Percentiles rank a stretch among this genome's conserved stretches.
phyloP scores from a whole-genome alignment of 306 rosid species.

The Prosopis cineraria region DNA sequence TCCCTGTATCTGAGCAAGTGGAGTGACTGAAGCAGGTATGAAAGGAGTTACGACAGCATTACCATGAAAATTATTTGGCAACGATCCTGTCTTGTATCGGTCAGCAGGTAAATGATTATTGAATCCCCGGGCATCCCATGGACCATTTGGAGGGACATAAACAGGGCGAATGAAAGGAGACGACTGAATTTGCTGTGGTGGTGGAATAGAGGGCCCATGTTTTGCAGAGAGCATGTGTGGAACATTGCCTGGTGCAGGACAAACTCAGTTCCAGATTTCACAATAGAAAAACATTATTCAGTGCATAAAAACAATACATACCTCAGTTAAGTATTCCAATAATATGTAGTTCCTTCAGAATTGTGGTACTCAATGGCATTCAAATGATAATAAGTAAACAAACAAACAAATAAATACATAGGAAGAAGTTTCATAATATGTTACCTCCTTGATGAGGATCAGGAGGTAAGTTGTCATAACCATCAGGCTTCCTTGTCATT shows the following conservation, averaged over 20 bases:
- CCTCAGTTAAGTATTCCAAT: slow-evolving; percentile 29
- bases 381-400: neutral
- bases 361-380: slow-evolving; percentile 10
- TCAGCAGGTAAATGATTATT: slow-evolving; percentile 64
- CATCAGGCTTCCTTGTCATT: slow-evolving; percentile 59
- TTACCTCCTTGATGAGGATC: slow-evolving; percentile 87
- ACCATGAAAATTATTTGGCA: slow-evolving; percentile 60
- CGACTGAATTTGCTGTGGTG: slow-evolving; percentile 73
- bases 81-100: slow-evolving; percentile 56
- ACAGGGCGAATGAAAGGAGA: slow-evolving; percentile 65
- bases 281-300: slow-evolving; percentile 40
- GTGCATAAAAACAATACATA: slow-evolving; percentile 36
- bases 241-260: slow-evolving; percentile 54
- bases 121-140: slow-evolving; percentile 78
- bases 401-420: neutral
- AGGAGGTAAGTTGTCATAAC: slow-evolving; percentile 53
- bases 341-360: slow-evolving; percentile 28
- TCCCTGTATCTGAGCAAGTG: slow-evolving; percentile 80
- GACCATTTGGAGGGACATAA: slow-evolving; percentile 73
- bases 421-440: neutral
- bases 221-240: slow-evolving; percentile 53
- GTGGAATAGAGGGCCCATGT: slow-evolving; percentile 69
- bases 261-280: slow-evolving; percentile 47
- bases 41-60: slow-evolving; percentile 68
- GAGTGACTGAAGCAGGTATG: slow-evolving; percentile 85